Base-by-base conservation (phyloP, 441 rosid species). In the Cnidoscolus chayamansa region DNA sequence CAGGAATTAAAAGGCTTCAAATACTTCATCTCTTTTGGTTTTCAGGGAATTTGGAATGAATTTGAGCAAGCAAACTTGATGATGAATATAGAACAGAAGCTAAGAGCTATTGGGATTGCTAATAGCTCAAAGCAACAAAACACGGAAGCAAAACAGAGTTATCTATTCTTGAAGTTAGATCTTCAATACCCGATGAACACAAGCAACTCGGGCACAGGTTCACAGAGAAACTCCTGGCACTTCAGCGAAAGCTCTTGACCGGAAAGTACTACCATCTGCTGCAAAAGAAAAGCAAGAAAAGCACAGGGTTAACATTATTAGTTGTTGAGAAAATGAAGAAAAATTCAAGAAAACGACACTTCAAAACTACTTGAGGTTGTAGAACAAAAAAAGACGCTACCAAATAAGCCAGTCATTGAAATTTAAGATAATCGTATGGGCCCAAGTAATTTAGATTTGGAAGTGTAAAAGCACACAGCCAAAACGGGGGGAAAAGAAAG, bases 261-360 rank as follows among this genome's bases (percentile, higher is more conserved):
- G 59, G 51, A 71, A 77, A 48, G 68, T 61, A 51, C 72, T 37
- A 45, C 58, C 53, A 47, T 76, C 86, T 86, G 79, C 86, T 86
- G 81, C 84, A 76, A 77, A 78, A 80, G 25, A 66, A 74, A 68
- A 82, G 25, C 31, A 54, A 72, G 59, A 63, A 67, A 70, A 67
- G 20, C 62, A 61, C 12, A 43, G 35, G 65, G 64, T 45, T 58
- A 72, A 55, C 32, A 75, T 40, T 35, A 47, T 7, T 72, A 63
- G 60, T 61, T 9, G 57, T 64, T 48, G 64, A 59, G 74, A 75
- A 79, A 72, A 64, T 45, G 59, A 66, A 70, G 48, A 20, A 68
- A 78, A 65, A 68, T 32, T 4, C 47, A 72, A 49, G 72, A 77
- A 48, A 77, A 58, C 63, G 75, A 72, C 68, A 72, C 31, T 11